Conservation (phyloP, 257 asterid genomes). For the Echites panduratus region DNA sequence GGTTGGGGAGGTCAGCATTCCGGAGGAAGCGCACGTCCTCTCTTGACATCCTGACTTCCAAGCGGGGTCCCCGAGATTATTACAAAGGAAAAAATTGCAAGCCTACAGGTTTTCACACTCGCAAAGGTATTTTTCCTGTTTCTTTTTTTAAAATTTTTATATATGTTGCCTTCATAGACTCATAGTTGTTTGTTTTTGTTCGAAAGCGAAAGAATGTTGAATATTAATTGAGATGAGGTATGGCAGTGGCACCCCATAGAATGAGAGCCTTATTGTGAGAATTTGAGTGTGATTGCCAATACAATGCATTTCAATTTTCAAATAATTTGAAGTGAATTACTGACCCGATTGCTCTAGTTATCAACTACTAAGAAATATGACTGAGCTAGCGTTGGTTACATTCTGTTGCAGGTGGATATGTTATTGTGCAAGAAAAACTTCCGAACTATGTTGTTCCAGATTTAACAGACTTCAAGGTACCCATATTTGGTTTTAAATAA, state of each 20-base stretch:
- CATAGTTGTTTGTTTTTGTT: not conserved
- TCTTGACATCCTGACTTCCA: conserved; percentile 69
- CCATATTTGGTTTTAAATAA: not conserved
- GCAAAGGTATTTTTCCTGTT: conserved; percentile 51
- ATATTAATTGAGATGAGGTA: not conserved
- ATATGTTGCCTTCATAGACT: too few relatives aligned
- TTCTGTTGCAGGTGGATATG: conserved; percentile 9
- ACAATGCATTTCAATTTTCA: not conserved
- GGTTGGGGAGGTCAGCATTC: conserved; percentile 56
- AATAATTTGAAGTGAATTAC: too few relatives aligned
- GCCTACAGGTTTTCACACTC: conserved; percentile 93
- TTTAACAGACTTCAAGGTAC: conserved; percentile 75
- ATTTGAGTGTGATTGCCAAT: not conserved
- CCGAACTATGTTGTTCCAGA: conserved; percentile 84
- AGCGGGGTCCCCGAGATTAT: conserved; percentile 53
- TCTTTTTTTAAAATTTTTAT: too few relatives aligned
- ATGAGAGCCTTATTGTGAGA: not conserved
- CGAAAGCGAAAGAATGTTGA: not conserved
- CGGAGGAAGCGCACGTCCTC: conserved; percentile 77
- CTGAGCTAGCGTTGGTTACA: too few relatives aligned
- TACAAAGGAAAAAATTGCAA: conserved; percentile 91
- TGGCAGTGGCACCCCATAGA: not conserved
- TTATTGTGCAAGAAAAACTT: conserved; percentile 53
- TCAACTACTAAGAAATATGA: not conserved
- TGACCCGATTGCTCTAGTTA: not conserved